These are phyloP conservation scores for Scheffersomyces coipomensis DNA, from an alignment of 805 yeast species.

Conservation along the genomic window DNA sequence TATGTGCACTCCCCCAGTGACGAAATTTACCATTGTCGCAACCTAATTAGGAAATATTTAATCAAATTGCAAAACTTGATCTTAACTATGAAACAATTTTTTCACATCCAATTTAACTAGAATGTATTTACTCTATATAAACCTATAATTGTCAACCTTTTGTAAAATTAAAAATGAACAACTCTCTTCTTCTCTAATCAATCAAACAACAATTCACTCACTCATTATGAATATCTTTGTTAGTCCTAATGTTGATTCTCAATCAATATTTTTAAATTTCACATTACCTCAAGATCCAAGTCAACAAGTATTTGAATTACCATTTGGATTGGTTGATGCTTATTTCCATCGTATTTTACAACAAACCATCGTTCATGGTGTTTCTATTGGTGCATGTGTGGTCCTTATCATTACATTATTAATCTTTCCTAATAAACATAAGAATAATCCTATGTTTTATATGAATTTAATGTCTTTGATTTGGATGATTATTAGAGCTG, in stretches of 20 bases:
- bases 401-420: slow-evolving; percentile 3
- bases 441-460: slow-evolving; percentile 47
- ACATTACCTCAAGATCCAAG: neutral
- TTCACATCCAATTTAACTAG: too few species aligned
- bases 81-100: neutral
- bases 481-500: slow-evolving; percentile 57
- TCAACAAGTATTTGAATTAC: slow-evolving; percentile 1
- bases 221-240: neutral
- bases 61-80: neutral
- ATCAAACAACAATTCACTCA: neutral
- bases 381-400: slow-evolving; percentile 10
- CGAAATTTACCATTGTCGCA: neutral
- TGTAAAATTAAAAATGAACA: too few species aligned
- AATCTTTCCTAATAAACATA: slow-evolving; percentile 1
- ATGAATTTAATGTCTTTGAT: slow-evolving; percentile 64
- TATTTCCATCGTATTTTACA: slow-evolving; percentile 1
- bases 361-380: slow-evolving; percentile 6
- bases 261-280: neutral
- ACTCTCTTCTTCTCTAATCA: neutral
- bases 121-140: too few species aligned
- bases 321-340: slow-evolving; percentile 6
- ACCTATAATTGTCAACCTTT: too few species aligned
- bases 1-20: too few species aligned
- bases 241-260: neutral
- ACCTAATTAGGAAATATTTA: neutral